These are phyloP conservation scores for Coniochaeta pulveracea DNA, from an alignment of 2,329 filamentous ascomycete species.

Conservation along the genomic window DNA sequence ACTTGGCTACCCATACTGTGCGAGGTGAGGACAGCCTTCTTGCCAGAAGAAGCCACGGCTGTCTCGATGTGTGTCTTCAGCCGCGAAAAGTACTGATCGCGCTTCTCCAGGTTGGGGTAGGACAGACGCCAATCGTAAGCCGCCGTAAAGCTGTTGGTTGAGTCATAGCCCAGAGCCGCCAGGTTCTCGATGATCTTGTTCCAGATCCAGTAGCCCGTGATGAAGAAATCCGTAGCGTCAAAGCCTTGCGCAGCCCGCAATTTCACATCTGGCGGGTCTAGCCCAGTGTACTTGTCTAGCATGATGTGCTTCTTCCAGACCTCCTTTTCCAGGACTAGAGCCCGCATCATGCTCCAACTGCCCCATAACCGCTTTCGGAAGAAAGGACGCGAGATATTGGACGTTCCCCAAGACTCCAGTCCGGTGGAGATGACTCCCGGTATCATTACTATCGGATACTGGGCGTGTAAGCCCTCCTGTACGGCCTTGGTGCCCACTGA, in stretches of 20 bases:
- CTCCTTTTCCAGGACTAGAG: constrained; percentile 84
- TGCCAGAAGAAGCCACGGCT: constrained; percentile 57
- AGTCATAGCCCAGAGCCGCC: constrained; percentile 91
- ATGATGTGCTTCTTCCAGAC: constrained; percentile 95
- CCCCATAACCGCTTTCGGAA: constrained; percentile 94
- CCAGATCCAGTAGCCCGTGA: constrained; percentile 94
- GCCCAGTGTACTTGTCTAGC: constrained; percentile 81
- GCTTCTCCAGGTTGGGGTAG: constrained; percentile 77
- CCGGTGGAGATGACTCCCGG: constrained; percentile 96
- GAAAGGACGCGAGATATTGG: constrained; percentile 73
- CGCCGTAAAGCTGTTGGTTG: constrained; percentile 59
- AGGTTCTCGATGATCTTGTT: constrained; percentile 97
- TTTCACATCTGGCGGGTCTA: constrained; percentile 86
- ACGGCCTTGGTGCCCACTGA: constrained; percentile 76
- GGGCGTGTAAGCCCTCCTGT: constrained; percentile 66
- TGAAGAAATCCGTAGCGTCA: constrained; percentile 94
- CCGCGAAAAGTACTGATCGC: constrained; percentile 89
- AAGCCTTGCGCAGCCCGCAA: constrained; percentile 90
- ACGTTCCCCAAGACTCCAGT: constrained; percentile 91
- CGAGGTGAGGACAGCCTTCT: constrained; percentile 77
- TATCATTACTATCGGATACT: constrained; percentile 92
- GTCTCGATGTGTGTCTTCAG: constrained; percentile 87
- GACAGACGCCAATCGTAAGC: constrained; percentile 87
- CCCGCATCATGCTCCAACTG: constrained; percentile 98
- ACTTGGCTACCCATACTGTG: constrained; percentile 99